Percentiles rank a stretch among this genome's conserved stretches.
phyloP scores from a whole-genome alignment of 2,329 filamentous ascomycete genomes.

The Venturia asperata region DNA sequence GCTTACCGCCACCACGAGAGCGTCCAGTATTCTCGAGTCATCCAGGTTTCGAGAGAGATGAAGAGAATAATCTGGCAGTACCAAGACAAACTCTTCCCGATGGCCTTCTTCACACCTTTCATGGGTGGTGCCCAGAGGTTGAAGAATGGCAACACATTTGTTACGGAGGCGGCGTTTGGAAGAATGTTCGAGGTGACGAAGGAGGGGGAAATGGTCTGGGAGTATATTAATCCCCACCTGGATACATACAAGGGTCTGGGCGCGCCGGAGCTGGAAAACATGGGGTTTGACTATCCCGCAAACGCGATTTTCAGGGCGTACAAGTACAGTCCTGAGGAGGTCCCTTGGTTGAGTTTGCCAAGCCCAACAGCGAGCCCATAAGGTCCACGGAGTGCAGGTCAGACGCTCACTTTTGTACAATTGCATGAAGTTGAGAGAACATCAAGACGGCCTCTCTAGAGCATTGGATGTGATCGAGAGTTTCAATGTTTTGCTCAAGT shows the following conservation, averaged over 20 bases:
- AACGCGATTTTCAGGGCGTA: slow-evolving; percentile 43
- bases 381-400: background rate
- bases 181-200: slow-evolving; percentile 40
- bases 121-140: slow-evolving; percentile 42
- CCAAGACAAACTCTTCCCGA: slow-evolving; percentile 31
- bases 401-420: background rate
- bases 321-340: slow-evolving; percentile 36
- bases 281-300: slow-evolving; percentile 34
- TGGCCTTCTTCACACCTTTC: slow-evolving; percentile 41
- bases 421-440: too few relatives aligned
- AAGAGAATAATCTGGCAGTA: slow-evolving; percentile 42
- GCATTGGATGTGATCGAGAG: too few relatives aligned
- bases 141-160: slow-evolving; percentile 37
- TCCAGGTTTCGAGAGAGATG: slow-evolving; percentile 34
- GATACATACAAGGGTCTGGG: slow-evolving; percentile 31
- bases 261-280: slow-evolving; percentile 31
- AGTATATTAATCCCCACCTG: slow-evolving; percentile 40
- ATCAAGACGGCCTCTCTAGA: too few relatives aligned
- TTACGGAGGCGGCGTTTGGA: slow-evolving; percentile 40
- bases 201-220: slow-evolving; percentile 38
- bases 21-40: slow-evolving; percentile 38
- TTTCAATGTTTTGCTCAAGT: background rate
- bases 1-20: slow-evolving; percentile 36
- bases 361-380: background rate
- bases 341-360: slow-evolving; percentile 32